phyloP scores from a whole-genome alignment of 192 early-diverging fungal genomes.

The Dispira simplex region DNA sequence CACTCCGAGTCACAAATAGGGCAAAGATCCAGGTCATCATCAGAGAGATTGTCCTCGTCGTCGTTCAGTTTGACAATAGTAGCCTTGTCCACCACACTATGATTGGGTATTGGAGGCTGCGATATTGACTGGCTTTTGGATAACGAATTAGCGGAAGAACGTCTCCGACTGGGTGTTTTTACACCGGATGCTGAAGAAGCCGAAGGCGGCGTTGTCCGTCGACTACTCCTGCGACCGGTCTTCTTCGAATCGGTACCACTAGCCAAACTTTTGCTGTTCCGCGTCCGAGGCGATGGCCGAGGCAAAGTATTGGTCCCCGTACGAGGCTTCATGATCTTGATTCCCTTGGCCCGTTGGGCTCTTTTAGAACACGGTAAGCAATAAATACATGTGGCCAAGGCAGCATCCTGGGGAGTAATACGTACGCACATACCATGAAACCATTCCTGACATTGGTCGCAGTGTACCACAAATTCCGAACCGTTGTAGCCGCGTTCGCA shows the following conservation, averaged over 20 bases:
- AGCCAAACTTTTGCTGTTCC: too few species aligned
- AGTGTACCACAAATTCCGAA: conserved; percentile 6
- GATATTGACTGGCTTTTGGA: too few species aligned
- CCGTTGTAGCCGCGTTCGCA: conserved; percentile 9
- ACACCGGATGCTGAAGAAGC: too few species aligned
- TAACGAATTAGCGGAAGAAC: too few species aligned
- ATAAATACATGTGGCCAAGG: background rate
- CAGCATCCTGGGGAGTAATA: conserved; percentile 9
- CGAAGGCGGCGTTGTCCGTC: too few species aligned
- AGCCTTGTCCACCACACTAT: too few species aligned
- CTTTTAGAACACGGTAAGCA: background rate
- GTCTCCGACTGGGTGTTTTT: too few species aligned
- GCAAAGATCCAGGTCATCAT: conserved; percentile 10
- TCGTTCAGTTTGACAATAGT: background rate
- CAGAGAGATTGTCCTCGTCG: background rate
- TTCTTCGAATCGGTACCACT: too few species aligned
- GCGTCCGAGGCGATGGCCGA: too few species aligned
- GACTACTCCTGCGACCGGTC: too few species aligned
- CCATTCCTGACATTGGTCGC: conserved; percentile 6
- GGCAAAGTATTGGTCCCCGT: too few species aligned
- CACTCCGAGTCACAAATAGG: conserved; percentile 10
- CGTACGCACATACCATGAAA: conserved; percentile 8
- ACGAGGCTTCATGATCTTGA: conserved; percentile 9
- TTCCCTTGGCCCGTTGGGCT: conserved; percentile 7
- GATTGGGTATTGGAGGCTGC: too few species aligned